Percentiles rank a stretch among this genome's conserved stretches.
Evolutionary conservation across 2,329 filamentous ascomycete genomes (phyloP).

Genomic region (Epichloe elymi): DNA sequence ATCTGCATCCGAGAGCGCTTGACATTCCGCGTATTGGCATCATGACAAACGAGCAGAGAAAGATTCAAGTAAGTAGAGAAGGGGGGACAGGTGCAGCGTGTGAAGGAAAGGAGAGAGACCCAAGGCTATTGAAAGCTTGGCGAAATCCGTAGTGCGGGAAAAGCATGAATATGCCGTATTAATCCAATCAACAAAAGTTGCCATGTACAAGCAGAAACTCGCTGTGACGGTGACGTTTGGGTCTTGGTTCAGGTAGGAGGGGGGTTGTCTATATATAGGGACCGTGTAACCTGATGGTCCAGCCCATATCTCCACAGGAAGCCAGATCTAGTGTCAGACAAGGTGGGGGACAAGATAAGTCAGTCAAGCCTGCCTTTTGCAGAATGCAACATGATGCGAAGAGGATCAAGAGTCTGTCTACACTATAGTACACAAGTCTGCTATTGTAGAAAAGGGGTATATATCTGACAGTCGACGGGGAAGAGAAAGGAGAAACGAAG

Average conservation of each 20-base stretch:
- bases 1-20: not conserved
- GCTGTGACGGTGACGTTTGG: not conserved
- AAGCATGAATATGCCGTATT: not conserved
- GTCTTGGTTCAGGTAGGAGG: no score
- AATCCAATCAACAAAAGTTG: not conserved
- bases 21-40: not conserved
- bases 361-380: no score
- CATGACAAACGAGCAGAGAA: not conserved
- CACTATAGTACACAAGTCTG: not conserved
- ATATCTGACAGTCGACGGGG: not conserved
- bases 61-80: not conserved
- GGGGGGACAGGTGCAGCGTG: not conserved
- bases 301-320: not conserved
- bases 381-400: no score
- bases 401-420: not conserved
- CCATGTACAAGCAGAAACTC: not conserved
- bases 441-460: not conserved
- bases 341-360: no score
- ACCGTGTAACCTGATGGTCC: not conserved
- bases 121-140: not conserved
- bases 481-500: not conserved
- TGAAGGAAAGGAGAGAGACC: not conserved
- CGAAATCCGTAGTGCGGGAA: not conserved
- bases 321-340: no score
- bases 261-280: no score